Conservation (phyloP, 1,284 basidiomycete species). For the Abortiporus biennis region DNA sequence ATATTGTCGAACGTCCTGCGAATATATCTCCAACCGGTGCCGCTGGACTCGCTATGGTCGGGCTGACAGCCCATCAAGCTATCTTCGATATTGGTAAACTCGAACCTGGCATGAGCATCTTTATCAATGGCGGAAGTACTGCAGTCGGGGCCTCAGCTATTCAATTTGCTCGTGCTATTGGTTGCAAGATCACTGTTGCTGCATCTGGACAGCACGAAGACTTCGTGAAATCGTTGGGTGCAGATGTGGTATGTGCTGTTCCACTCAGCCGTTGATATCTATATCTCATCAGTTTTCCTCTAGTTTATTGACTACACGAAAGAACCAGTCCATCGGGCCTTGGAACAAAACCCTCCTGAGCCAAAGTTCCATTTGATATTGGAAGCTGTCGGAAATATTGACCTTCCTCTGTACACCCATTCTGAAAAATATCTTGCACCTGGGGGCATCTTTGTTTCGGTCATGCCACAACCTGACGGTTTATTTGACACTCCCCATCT, state of each 20-base stretch:
- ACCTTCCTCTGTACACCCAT: constrained; percentile 31
- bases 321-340: constrained; percentile 22
- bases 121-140: constrained; percentile 64
- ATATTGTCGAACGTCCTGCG: constrained; percentile 39
- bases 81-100: constrained; percentile 36
- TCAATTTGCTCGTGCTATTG: constrained; percentile 56
- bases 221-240: constrained; percentile 34
- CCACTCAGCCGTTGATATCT: neutral
- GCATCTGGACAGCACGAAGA: constrained; percentile 48
- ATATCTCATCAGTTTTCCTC: neutral
- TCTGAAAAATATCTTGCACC: constrained; percentile 41
- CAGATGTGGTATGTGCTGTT: constrained; percentile 31
- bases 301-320: constrained; percentile 34
- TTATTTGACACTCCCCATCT: constrained; percentile 4
- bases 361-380: constrained; percentile 19
- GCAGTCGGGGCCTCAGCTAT: constrained; percentile 59
- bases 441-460: constrained; percentile 38
- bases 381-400: constrained; percentile 23
- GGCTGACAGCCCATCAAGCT: constrained; percentile 49
- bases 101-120: constrained; percentile 42
- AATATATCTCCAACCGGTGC: constrained; percentile 46
- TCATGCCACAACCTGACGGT: constrained; percentile 30
- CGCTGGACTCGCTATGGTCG: constrained; percentile 50
- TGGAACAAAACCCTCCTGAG: constrained; percentile 20
- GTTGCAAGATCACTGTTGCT: constrained; percentile 47